Conservation (phyloP, 768 basidiomycete genomes). For the Tephrocybe sp. region DNA sequence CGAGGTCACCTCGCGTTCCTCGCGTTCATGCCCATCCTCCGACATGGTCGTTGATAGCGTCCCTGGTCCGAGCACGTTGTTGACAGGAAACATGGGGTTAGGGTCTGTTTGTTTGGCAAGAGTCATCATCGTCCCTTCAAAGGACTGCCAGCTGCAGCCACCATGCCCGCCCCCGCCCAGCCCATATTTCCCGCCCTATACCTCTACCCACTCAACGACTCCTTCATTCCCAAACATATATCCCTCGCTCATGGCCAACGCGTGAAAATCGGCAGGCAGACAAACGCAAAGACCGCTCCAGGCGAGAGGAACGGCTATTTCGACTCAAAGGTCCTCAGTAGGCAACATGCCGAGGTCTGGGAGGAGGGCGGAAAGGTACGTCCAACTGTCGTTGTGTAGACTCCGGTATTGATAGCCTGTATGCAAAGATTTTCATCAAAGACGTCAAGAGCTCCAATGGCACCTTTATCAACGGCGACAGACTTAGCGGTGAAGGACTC, state of each 20-base stretch:
- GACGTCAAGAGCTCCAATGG: conserved; percentile 98
- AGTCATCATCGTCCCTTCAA: conserved; percentile 1
- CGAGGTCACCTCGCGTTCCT: too few relatives aligned
- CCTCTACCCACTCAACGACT: conserved; percentile 92
- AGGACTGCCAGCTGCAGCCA: conserved; percentile 23
- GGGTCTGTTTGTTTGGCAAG: conserved; percentile 18
- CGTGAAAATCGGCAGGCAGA: conserved; percentile 93
- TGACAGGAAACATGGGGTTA: conserved; percentile 11
- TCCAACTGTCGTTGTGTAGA: conserved; percentile 6
- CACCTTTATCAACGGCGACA: conserved; percentile 96
- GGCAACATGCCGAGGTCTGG: conserved; percentile 99
- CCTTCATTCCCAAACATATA: conserved; percentile 94
- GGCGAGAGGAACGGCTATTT: conserved; percentile 95
- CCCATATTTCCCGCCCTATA: conserved; percentile 49
- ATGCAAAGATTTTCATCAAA: conserved; percentile 87
- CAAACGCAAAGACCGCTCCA: conserved; percentile 92
- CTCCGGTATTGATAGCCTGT: conserved; percentile 14
- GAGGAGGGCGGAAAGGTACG: conserved; percentile 82
- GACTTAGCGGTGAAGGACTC: conserved; percentile 84
- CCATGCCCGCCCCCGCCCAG: conserved; percentile 28
- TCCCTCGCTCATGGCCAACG: conserved; percentile 66
- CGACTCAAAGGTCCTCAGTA: conserved; percentile 90
- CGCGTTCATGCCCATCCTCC: too few relatives aligned
- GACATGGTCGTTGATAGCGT: conserved; percentile 2
- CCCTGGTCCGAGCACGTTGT: not conserved